Evolutionary conservation across 371 early-diverging fungal genomes (phyloP).

Genomic region (Fennellomyces sp.): DNA sequence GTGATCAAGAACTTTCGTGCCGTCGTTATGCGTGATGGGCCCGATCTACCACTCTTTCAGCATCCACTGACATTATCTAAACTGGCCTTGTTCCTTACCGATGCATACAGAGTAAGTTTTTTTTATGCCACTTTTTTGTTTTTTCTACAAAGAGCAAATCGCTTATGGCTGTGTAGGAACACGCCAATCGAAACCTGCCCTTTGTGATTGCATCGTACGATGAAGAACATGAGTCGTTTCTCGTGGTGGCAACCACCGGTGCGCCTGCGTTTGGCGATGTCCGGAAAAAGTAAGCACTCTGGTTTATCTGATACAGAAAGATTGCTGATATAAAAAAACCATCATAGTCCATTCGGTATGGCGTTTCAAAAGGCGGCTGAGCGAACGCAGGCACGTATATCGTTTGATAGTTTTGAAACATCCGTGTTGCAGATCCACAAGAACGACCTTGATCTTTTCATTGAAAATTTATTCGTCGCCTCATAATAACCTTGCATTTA

Average conservation of each 20-base stretch:
- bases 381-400: constrained; percentile 52
- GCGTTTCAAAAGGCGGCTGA: constrained; percentile 72
- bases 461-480: constrained; percentile 36
- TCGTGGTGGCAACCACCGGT: constrained; percentile 73
- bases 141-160: background rate
- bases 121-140: background rate
- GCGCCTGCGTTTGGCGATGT: constrained; percentile 63
- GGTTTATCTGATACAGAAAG: background rate
- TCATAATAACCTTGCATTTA: no score
- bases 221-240: constrained; percentile 59
- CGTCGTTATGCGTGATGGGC: constrained; percentile 64
- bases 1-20: constrained; percentile 72
- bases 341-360: constrained; percentile 68
- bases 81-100: constrained; percentile 78
- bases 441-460: constrained; percentile 64
- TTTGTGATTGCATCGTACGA: constrained; percentile 70
- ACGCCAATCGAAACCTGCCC: constrained; percentile 55
- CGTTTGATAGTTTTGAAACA: constrained; percentile 74
- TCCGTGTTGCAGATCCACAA: constrained; percentile 62
- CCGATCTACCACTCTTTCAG: constrained; percentile 58
- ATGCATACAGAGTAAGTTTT: constrained; percentile 70
- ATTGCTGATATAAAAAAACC: no score
- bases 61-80: constrained; percentile 68
- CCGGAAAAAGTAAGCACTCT: constrained; percentile 72
- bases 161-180: constrained; percentile 42